phyloP scores from a whole-genome alignment of 768 basidiomycete species.

The Kwoniella mangroviensis region DNA sequence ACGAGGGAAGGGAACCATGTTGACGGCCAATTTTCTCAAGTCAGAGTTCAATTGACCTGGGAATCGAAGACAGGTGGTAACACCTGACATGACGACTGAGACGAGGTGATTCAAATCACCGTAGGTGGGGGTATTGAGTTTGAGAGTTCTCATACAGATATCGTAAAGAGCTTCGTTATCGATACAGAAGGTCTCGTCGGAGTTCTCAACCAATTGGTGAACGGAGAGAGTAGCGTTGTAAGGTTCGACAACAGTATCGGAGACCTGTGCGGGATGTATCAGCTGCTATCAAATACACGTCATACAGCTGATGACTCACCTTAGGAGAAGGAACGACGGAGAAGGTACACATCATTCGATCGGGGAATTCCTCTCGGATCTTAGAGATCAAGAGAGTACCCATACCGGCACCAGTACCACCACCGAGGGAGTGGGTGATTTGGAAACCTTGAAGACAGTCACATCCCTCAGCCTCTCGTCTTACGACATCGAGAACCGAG shows the following conservation, averaged over 20 bases:
- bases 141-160: conserved; percentile 97
- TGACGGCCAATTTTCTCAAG: conserved; percentile 92
- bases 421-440: conserved; percentile 97
- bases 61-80: conserved; percentile 98
- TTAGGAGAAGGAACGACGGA: conserved; percentile 97
- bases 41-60: conserved; percentile 99
- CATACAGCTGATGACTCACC: conserved; percentile 60
- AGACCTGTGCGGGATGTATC: too few relatives aligned
- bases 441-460: conserved; percentile 99
- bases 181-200: conserved; percentile 99
- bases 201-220: conserved; percentile 99
- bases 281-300: too few relatives aligned
- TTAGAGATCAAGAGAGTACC: conserved; percentile 98
- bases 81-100: conserved; percentile 97
- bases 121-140: conserved; percentile 92
- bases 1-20: conserved; percentile 96
- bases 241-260: conserved; percentile 98
- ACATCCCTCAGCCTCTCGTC: conserved; percentile 97
- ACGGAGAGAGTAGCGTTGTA: conserved; percentile 99
- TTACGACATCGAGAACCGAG: conserved; percentile 94
- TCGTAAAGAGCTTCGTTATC: conserved; percentile 99
- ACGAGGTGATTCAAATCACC: conserved; percentile 98
- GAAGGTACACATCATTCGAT: conserved; percentile 99
- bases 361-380: conserved; percentile 98
- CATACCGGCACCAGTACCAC: conserved; percentile 99